phyloP scores from a whole-genome alignment of 1,284 basidiomycete genomes.

The Boletellus deceptivus region DNA sequence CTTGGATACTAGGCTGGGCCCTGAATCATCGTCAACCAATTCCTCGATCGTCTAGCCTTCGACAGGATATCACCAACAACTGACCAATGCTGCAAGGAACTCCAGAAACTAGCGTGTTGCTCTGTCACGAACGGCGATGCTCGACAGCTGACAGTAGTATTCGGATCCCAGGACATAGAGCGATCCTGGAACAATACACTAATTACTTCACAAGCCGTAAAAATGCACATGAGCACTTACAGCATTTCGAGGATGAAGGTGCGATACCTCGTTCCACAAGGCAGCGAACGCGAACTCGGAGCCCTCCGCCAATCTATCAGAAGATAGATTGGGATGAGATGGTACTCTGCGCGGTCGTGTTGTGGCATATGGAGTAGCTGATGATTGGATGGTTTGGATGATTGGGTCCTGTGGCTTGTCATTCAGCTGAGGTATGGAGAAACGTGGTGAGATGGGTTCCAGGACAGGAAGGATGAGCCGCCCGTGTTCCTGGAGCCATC shows the following conservation, averaged over 20 bases:
- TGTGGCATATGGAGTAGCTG: not conserved
- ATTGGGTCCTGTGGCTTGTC: constrained; percentile 78
- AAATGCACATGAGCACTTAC: constrained; percentile 12
- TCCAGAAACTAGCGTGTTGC: constrained; percentile 49
- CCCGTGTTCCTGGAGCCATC: constrained; percentile 21
- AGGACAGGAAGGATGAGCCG: constrained; percentile 27
- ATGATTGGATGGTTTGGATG: constrained; percentile 50
- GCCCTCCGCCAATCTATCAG: not conserved
- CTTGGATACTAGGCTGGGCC: constrained; percentile 43
- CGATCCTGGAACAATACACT: constrained; percentile 35
- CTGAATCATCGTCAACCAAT: constrained; percentile 22
- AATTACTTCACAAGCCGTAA: not conserved
- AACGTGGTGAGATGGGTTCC: constrained; percentile 41
- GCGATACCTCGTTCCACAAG: constrained; percentile 28
- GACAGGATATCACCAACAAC: constrained; percentile 21
- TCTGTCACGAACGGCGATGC: constrained; percentile 63
- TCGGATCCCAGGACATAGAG: constrained; percentile 60
- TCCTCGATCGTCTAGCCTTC: not conserved
- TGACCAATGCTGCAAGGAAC: constrained; percentile 57
- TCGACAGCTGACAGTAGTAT: constrained; percentile 39
- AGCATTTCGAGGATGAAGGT: constrained; percentile 6
- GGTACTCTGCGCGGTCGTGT: not conserved
- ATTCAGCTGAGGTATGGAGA: constrained; percentile 56
- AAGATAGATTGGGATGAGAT: not conserved
- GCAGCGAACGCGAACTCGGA: not conserved